phyloP scores from a whole-genome alignment of 1,284 basidiomycete genomes.

The Apiotrichum laibachii region DNA sequence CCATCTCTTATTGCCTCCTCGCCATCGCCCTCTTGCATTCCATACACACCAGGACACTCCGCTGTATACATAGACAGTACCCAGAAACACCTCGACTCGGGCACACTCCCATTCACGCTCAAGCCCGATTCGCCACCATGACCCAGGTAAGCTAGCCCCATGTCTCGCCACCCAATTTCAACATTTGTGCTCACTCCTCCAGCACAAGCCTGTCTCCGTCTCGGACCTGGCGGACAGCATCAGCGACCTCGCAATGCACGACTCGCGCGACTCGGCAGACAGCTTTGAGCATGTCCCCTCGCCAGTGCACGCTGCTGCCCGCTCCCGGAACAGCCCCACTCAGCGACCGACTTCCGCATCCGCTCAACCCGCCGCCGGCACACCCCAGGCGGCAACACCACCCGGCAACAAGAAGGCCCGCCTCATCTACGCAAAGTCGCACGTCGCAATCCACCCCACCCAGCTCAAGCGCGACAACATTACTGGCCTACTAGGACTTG shows the following conservation, averaged over 20 bases:
- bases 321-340: too few species aligned
- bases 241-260: background rate
- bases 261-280: conserved; percentile 9
- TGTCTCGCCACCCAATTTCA: background rate
- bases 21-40: too few species aligned
- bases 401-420: conserved; percentile 32
- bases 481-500: conserved; percentile 83
- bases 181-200: background rate
- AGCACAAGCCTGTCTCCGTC: background rate
- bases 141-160: conserved; percentile 1
- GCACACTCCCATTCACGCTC: background rate
- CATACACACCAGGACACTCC: background rate
- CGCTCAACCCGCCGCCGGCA: background rate
- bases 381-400: background rate
- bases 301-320: background rate
- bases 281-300: conserved; percentile 15
- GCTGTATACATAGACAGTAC: background rate
- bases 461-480: conserved; percentile 89
- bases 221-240: conserved; percentile 1
- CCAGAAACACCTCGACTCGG: background rate
- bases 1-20: background rate
- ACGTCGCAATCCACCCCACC: conserved; percentile 91
- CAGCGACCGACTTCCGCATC: background rate
- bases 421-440: conserved; percentile 81
- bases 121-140: background rate